Percentiles rank a stretch among this genome's conserved stretches.
Evolutionary conservation across 208 protist genomes (phyloP).

Genomic region (Angomonas desouzai): DNA sequence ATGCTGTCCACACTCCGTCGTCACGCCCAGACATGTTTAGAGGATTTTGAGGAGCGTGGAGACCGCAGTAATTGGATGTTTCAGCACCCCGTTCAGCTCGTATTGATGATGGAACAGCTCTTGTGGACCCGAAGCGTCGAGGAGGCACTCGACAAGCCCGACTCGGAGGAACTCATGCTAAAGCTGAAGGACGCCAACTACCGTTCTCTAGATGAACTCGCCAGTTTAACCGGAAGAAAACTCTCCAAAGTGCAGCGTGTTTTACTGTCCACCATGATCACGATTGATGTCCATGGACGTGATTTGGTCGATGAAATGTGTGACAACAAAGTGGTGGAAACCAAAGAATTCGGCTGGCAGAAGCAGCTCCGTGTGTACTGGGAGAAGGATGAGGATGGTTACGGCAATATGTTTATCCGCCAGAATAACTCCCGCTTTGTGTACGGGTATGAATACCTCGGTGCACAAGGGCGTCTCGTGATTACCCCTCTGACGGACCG

Average conservation of each 20-base stretch:
- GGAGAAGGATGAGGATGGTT: slow-evolving; percentile 89
- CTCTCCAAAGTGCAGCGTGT: slow-evolving; percentile 92
- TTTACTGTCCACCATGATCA: slow-evolving; percentile 95
- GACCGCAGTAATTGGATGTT: slow-evolving; percentile 91
- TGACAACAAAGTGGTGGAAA: slow-evolving; percentile 72
- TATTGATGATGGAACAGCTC: slow-evolving; percentile 93
- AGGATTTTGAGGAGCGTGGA: slow-evolving; percentile 79
- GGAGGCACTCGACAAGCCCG: slow-evolving; percentile 66
- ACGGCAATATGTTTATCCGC: slow-evolving; percentile 92
- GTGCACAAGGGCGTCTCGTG: slow-evolving; percentile 94
- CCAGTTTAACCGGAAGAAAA: slow-evolving; percentile 82
- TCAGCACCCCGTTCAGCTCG: slow-evolving; percentile 91
- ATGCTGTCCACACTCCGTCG: slow-evolving; percentile 92
- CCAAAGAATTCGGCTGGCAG: slow-evolving; percentile 95
- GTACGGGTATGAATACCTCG: slow-evolving; percentile 98
- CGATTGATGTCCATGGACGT: slow-evolving; percentile 97
- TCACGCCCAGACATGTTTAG: slow-evolving; percentile 82
- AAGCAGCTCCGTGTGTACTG: slow-evolving; percentile 98
- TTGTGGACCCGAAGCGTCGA: slow-evolving; percentile 94
- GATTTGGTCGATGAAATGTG: slow-evolving; percentile 95
- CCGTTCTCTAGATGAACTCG: slow-evolving; percentile 87
- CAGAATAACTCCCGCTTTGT: slow-evolving; percentile 95
- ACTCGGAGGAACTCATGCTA: slow-evolving; percentile 73
- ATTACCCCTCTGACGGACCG: slow-evolving; percentile 97
- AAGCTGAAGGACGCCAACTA: slow-evolving; percentile 75